phyloP scores from a whole-genome alignment of 208 protist species.

The Trichomonas tenax region DNA sequence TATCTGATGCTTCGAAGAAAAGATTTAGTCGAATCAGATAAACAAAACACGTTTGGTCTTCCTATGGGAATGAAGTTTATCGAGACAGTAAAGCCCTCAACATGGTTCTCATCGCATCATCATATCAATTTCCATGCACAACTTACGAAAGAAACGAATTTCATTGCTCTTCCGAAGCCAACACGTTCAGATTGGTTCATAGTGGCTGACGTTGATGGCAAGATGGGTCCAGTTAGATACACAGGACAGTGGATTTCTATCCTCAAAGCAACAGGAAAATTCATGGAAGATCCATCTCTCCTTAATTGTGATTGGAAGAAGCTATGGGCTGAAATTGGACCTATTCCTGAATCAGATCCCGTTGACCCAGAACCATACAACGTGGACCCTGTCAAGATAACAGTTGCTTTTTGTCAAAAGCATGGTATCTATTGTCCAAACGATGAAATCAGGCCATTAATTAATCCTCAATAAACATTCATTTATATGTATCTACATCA shows the following conservation, averaged over 20 bases:
- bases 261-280: not conserved
- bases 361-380: not conserved
- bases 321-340: not conserved
- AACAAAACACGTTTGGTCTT: not conserved
- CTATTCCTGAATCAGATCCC: not conserved
- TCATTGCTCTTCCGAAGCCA: not conserved
- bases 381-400: not conserved
- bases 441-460: not conserved
- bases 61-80: not conserved
- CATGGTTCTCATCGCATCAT: not conserved
- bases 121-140: not conserved
- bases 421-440: not conserved
- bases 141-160: not conserved
- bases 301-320: not conserved
- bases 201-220: not conserved
- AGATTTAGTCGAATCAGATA: conserved; percentile 2
- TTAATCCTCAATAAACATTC: too few relatives aligned
- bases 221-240: not conserved
- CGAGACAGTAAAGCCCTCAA: not conserved
- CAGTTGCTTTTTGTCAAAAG: not conserved
- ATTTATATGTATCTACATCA: too few relatives aligned
- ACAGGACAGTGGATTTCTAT: not conserved
- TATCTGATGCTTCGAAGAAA: not conserved
- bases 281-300: not conserved
- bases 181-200: not conserved